Evolutionary conservation across 1,284 basidiomycete species (phyloP).

Genomic region (Veloporphyrellus conicus): DNA sequence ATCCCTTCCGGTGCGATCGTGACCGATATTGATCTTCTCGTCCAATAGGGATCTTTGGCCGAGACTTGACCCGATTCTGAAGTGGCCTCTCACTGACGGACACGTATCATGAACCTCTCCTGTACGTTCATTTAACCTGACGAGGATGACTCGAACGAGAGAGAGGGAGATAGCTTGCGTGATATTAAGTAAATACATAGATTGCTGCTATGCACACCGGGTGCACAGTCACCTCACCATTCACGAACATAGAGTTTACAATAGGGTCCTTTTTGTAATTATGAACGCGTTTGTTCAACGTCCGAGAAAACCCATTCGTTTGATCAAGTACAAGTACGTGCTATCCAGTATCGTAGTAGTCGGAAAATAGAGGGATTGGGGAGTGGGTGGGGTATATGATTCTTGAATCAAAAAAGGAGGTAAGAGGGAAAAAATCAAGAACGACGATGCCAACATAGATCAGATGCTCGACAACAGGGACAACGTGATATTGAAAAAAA

Average conservation of each 20-base stretch:
- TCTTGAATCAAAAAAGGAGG: constrained; percentile 12
- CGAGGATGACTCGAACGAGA: neutral
- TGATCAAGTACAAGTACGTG: constrained; percentile 26
- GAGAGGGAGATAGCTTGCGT: neutral
- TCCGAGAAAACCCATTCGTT: constrained; percentile 11
- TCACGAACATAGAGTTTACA: constrained; percentile 9
- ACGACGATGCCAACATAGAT: neutral
- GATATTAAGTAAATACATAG: neutral
- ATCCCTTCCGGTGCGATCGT: constrained; percentile 2
- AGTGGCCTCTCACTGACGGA: constrained; percentile 16
- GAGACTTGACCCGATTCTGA: constrained; percentile 75
- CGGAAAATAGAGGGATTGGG: constrained; percentile 14
- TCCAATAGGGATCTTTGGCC: constrained; percentile 66
- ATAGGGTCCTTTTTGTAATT: constrained; percentile 6
- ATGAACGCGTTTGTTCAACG: neutral
- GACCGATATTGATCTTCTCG: constrained; percentile 31
- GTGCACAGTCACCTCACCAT: neutral
- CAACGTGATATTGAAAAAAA: neutral
- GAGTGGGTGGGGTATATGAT: constrained; percentile 9
- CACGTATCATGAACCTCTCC: neutral
- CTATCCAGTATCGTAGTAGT: constrained; percentile 22
- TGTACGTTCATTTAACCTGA: neutral
- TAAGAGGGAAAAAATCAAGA: neutral
- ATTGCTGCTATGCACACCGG: neutral
- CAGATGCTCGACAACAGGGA: neutral